Conservation (phyloP, 345 rosid genomes). For the Citrus sp. region DNA sequence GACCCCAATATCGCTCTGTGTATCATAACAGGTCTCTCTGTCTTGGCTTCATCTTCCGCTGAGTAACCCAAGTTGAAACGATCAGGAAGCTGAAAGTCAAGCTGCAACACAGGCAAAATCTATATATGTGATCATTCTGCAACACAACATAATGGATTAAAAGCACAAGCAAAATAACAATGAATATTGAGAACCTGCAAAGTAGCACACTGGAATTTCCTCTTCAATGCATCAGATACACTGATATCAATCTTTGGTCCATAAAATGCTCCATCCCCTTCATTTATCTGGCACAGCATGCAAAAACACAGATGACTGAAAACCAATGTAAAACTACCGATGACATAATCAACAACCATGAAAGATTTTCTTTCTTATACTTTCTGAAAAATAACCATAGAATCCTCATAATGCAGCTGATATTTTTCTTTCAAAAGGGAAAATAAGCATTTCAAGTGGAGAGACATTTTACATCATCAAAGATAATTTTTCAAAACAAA, state of each 20-base stretch:
- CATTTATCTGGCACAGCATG: conserved; percentile 60
- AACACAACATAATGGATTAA: not conserved
- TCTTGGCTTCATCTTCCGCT: conserved; percentile 85
- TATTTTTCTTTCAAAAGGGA: not conserved
- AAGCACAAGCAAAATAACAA: not conserved
- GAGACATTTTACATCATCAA: not conserved
- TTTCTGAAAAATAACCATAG: not conserved
- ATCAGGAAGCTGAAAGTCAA: conserved; percentile 93
- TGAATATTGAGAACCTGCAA: conserved; percentile 58
- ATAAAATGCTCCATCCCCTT: conserved; percentile 97
- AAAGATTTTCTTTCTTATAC: not conserved
- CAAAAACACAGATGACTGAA: conserved; percentile 2
- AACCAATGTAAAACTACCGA: not conserved
- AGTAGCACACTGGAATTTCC: conserved; percentile 96
- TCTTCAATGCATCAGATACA: conserved; percentile 89
- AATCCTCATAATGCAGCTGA: not conserved
- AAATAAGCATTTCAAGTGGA: not conserved
- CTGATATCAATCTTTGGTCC: conserved; percentile 99
- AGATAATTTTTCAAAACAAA: not conserved
- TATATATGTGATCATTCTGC: conserved; percentile 13
- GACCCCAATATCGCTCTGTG: conserved; percentile 97
- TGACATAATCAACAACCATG: not conserved
- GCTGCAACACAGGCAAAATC: conserved; percentile 47
- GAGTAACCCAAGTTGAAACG: conserved; percentile 78
- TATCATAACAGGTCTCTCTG: conserved; percentile 82